A percentile compares a stretch with the other conserved stretches of the same genome.
These are phyloP conservation scores for Hirsutella rhossiliensis DNA, from an alignment of 2,329 filamentous ascomycete species.

Conservation along the genomic window DNA sequence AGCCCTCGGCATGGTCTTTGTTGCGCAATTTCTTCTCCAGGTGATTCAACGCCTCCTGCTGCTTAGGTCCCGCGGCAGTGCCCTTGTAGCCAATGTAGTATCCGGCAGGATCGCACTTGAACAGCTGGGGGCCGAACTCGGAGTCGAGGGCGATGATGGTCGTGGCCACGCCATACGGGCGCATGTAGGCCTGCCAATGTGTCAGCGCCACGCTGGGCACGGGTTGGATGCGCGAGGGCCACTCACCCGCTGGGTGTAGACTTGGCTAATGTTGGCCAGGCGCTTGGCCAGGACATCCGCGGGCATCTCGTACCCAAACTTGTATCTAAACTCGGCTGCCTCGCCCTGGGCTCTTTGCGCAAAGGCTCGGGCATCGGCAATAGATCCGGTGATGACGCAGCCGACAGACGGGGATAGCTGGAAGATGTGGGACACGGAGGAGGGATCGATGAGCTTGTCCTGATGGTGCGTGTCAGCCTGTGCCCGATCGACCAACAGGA, in stretches of 20 bases:
- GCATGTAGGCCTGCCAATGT: slow-evolving; percentile 69
- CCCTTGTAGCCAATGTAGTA: slow-evolving; percentile 99
- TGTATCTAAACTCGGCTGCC: slow-evolving; percentile 96
- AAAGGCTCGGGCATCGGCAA: slow-evolving; percentile 90
- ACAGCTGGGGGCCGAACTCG: slow-evolving; percentile 86
- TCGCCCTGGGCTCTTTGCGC: slow-evolving; percentile 89
- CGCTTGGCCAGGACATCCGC: slow-evolving; percentile 94
- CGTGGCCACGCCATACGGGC: slow-evolving; percentile 88
- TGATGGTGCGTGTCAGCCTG: slow-evolving; percentile 24
- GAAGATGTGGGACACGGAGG: slow-evolving; percentile 96
- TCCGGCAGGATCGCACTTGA: slow-evolving; percentile 95
- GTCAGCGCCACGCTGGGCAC: not conserved
- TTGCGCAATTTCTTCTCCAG: slow-evolving; percentile 99
- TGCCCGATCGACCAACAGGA: not conserved
- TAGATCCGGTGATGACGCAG: slow-evolving; percentile 97
- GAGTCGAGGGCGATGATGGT: slow-evolving; percentile 90
- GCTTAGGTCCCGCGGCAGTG: slow-evolving; percentile 92
- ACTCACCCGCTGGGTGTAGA: slow-evolving; percentile 88
- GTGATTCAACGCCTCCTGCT: slow-evolving; percentile 96
- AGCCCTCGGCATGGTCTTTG: slow-evolving; percentile 86
- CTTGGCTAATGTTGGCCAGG: slow-evolving; percentile 97
- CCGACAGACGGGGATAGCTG: slow-evolving; percentile 91
- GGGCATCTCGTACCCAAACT: slow-evolving; percentile 98
- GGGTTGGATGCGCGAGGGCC: no score
- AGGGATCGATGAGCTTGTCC: slow-evolving; percentile 98